These are phyloP conservation scores for Plasmodium relictum DNA, from an alignment of 169 alveolate genomes.

Conservation along the genomic window DNA sequence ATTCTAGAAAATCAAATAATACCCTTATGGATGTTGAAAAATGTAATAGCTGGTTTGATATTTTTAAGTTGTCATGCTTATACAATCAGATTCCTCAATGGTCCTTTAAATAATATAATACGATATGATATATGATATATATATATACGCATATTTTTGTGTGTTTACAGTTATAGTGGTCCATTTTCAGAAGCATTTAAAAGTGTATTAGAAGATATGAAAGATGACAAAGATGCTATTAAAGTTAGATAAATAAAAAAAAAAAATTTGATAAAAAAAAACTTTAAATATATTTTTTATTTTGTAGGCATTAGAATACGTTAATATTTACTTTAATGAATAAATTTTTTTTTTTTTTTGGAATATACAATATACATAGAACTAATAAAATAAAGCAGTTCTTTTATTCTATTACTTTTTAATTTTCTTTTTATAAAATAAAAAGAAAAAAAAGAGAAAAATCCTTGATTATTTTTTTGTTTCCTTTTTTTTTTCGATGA, in stretches of 20 bases:
- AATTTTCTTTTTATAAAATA: too few relatives aligned
- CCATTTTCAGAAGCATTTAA: slow-evolving; percentile 70
- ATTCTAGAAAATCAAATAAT: slow-evolving; percentile 61
- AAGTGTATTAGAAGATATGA: slow-evolving; percentile 35
- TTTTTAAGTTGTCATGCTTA: slow-evolving; percentile 61
- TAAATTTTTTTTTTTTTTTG: slow-evolving; percentile 11
- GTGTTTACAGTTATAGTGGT: slow-evolving; percentile 30
- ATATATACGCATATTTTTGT: neutral
- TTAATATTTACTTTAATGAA: slow-evolving; percentile 46
- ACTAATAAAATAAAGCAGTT: too few relatives aligned
- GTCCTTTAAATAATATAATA: slow-evolving; percentile 12
- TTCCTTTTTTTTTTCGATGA: too few relatives aligned
- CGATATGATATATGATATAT: neutral
- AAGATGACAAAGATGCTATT: slow-evolving; percentile 39
- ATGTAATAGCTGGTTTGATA: slow-evolving; percentile 66
- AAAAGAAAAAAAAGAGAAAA: too few relatives aligned
- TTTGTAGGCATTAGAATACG: slow-evolving; percentile 68
- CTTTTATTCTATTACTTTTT: too few relatives aligned
- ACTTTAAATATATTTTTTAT: slow-evolving; percentile 3
- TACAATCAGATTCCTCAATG: slow-evolving; percentile 75
- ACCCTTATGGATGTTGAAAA: slow-evolving; percentile 49
- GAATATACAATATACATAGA: too few relatives aligned
- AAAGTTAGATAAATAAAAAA: slow-evolving; percentile 30
- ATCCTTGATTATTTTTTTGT: too few relatives aligned
- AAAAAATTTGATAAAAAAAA: neutral